Base-by-base conservation (phyloP, 2,329 filamentous ascomycete genomes). In the Blastomyces silverae region DNA sequence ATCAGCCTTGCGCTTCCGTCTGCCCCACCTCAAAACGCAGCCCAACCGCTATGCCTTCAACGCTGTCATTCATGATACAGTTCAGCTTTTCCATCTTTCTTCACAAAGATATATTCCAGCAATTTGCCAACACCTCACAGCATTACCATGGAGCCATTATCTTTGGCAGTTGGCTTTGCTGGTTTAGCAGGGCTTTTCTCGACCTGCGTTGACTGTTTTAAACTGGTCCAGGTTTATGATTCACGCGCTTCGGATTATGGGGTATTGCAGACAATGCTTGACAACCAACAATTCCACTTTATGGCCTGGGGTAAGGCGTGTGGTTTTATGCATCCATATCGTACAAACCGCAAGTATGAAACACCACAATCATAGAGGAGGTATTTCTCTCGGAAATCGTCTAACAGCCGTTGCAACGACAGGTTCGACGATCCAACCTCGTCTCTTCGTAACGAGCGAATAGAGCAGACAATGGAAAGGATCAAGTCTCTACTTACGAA, bases 161-260 rank as follows among this genome's bases (percentile, higher is more conserved):
- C 46, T 8, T 50, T 50, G 20, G 46, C 46, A 22, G 46, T 50
- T 22, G 46, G 46, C 20, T 50, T 50, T 50, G 46, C 20, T 50
- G 46, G 46, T 11, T 50, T 50, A 50, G 46, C 46, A 13, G 46
- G 46, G 10, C 46, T 50, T 22, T 50, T 50, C 22, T 50, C 46
- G 46, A 22, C n/a, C n/a, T 50, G 46, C 46, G 46, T 50, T 50
- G 46, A 50, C n/a, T 50, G 46, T 50, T 50, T 50, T 50, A 50
- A 50, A 11, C 46, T 50, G 8, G 46, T 50, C 46, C 46, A 50
- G 11, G 46, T 50, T 22, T 50, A 10, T 50, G 46, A 50, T 50
- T 50, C 46, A n/a, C 6, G 46, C 7, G 8, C 46, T 22, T 22
- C n/a, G 2, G 20, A 50, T 11, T 50, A 50, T 50, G 46, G n/a